These are phyloP conservation scores for Trametes polyzona DNA, from an alignment of 1,284 basidiomycete species.

Conservation along the genomic window DNA sequence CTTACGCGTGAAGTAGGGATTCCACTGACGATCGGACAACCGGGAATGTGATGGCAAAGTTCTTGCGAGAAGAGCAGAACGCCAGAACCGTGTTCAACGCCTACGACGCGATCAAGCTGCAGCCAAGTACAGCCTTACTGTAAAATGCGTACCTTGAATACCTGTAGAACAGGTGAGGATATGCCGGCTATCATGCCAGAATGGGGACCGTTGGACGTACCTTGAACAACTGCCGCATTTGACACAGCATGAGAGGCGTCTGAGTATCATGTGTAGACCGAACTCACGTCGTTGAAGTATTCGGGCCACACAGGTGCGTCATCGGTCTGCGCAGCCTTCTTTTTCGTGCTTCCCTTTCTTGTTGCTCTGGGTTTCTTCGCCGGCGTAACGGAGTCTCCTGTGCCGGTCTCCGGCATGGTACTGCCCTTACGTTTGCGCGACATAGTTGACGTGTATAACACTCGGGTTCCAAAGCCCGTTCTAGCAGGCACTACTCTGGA, in stretches of 20 bases:
- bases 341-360: constrained; percentile 25
- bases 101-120: constrained; percentile 41
- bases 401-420: background rate
- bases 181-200: background rate
- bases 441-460: constrained; percentile 9
- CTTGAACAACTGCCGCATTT: constrained; percentile 30
- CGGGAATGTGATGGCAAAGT: constrained; percentile 82
- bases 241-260: too few species aligned
- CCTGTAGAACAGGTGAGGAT: constrained; percentile 4
- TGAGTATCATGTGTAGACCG: background rate
- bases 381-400: background rate
- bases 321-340: constrained; percentile 31
- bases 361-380: constrained; percentile 28
- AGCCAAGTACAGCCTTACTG: background rate
- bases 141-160: constrained; percentile 26
- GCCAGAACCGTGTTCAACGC: constrained; percentile 91
- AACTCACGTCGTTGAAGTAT: constrained; percentile 59
- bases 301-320: constrained; percentile 52
- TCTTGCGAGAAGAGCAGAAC: constrained; percentile 84
- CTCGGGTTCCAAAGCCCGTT: background rate
- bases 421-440: constrained; percentile 21
- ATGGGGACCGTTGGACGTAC: constrained; percentile 12
- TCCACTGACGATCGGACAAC: constrained; percentile 81
- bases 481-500: too few species aligned
- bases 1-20: constrained; percentile 72